phyloP scores from a whole-genome alignment of 1,284 basidiomycete species.

The Termitomyces sp. region DNA sequence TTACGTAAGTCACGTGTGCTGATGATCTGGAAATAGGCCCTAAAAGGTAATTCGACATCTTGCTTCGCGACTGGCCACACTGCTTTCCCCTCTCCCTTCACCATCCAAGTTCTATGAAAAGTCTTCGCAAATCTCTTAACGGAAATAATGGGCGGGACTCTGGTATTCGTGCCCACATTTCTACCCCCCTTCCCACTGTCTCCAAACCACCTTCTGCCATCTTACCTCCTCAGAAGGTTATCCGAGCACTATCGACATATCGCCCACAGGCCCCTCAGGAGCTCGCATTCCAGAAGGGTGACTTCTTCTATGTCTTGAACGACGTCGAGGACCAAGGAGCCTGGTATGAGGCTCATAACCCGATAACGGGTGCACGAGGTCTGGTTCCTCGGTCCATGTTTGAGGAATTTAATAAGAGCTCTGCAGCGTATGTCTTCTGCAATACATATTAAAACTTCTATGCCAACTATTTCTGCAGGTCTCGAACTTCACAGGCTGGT shows the following conservation, averaged over 20 bases:
- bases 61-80: constrained; percentile 22
- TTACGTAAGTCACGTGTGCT: constrained; percentile 2
- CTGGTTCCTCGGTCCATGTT: constrained; percentile 85
- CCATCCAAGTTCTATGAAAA: constrained; percentile 60
- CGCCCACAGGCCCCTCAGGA: constrained; percentile 77
- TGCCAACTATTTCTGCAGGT: constrained; percentile 4
- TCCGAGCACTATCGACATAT: constrained; percentile 77
- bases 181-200: constrained; percentile 59
- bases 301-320: constrained; percentile 94
- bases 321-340: constrained; percentile 54
- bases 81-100: constrained; percentile 10
- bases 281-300: constrained; percentile 89
- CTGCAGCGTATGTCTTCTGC: constrained; percentile 47
- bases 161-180: constrained; percentile 51
- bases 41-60: constrained; percentile 13
- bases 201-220: constrained; percentile 67
- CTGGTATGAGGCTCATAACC: constrained; percentile 90
- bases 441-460: constrained; percentile 2
- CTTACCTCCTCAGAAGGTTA: constrained; percentile 91
- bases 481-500: constrained; percentile 36
- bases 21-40: constrained; percentile 14
- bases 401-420: constrained; percentile 81
- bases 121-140: constrained; percentile 80
- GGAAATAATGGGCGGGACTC: constrained; percentile 54
- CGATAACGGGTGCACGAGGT: constrained; percentile 86